phyloP scores from a whole-genome alignment of 176 grass and related monocot genomes.

The Carex pumila region DNA sequence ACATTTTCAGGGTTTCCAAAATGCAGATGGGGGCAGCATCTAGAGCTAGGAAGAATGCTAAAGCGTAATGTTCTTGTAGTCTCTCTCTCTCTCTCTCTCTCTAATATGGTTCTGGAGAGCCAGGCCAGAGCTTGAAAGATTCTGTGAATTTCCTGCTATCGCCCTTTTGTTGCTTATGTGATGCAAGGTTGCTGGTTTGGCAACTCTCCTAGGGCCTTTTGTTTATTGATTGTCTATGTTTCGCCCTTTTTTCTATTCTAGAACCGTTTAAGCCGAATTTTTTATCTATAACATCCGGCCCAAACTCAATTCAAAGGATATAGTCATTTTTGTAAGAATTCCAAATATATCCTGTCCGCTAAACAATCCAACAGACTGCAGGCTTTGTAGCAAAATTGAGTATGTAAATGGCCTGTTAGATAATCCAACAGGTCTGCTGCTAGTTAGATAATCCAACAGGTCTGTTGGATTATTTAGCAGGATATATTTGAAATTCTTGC shows the following conservation, averaged over 20 bases:
- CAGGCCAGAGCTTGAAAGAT: neutral
- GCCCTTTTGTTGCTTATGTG: neutral
- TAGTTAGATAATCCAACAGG: no score
- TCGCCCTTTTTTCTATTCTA: neutral
- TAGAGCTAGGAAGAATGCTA: neutral
- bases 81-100: neutral
- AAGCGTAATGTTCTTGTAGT: neutral
- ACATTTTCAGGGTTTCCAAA: constrained; percentile 53
- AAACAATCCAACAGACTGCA: no score
- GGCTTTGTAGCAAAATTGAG: no score
- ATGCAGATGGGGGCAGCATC: constrained; percentile 28
- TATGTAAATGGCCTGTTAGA: no score
- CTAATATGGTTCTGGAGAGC: neutral
- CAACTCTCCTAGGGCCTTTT: neutral
- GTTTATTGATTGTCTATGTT: constrained; percentile 6
- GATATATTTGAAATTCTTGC: no score
- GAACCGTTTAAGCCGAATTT: neutral
- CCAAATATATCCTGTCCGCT: no score
- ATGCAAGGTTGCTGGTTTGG: neutral
- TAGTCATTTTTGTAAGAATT: no score
- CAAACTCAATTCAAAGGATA: no score
- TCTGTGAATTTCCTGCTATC: neutral
- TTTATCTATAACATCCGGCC: no score
- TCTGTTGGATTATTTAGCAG: no score
- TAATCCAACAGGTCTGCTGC: no score